These are phyloP conservation scores for Coemansia sp. DNA, from an alignment of 192 early-diverging fungal genomes.

Conservation along the genomic window DNA sequence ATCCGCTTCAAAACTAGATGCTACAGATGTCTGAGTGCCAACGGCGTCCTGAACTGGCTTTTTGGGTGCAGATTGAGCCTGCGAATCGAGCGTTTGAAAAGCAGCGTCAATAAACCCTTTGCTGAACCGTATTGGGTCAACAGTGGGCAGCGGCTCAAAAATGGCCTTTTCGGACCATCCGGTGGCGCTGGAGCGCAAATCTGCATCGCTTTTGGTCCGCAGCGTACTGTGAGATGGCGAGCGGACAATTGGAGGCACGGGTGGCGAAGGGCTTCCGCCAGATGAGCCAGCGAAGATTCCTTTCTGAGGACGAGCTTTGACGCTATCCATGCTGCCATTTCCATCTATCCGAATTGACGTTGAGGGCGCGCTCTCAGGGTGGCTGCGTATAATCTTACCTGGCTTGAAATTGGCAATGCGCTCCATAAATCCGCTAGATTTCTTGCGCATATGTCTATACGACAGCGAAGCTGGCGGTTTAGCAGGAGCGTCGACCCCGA, in stretches of 20 bases:
- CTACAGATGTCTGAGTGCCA: too few species aligned
- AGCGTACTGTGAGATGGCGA: constrained; percentile 7
- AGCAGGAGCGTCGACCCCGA: not conserved
- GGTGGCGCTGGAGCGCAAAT: constrained; percentile 10
- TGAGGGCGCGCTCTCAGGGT: not conserved
- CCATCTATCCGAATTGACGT: not conserved
- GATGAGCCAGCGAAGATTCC: constrained; percentile 20
- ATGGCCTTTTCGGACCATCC: constrained; percentile 20
- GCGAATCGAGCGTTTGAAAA: constrained; percentile 18
- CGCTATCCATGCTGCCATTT: constrained; percentile 13
- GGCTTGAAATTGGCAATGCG: constrained; percentile 29
- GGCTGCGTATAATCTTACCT: not conserved
- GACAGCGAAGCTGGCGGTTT: not conserved
- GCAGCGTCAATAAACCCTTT: constrained; percentile 44
- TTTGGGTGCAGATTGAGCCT: not conserved
- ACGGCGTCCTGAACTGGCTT: not conserved
- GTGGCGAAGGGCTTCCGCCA: not conserved
- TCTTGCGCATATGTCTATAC: constrained; percentile 33
- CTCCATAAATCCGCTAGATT: constrained; percentile 41
- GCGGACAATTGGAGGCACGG: constrained; percentile 1
- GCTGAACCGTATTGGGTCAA: constrained; percentile 48
- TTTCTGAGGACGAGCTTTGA: constrained; percentile 41
- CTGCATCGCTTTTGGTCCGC: constrained; percentile 20
- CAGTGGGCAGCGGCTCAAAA: constrained; percentile 43
- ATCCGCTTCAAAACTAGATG: too few species aligned